phyloP scores from a whole-genome alignment of 805 yeast genomes.

The Saturnispora quitensis region DNA sequence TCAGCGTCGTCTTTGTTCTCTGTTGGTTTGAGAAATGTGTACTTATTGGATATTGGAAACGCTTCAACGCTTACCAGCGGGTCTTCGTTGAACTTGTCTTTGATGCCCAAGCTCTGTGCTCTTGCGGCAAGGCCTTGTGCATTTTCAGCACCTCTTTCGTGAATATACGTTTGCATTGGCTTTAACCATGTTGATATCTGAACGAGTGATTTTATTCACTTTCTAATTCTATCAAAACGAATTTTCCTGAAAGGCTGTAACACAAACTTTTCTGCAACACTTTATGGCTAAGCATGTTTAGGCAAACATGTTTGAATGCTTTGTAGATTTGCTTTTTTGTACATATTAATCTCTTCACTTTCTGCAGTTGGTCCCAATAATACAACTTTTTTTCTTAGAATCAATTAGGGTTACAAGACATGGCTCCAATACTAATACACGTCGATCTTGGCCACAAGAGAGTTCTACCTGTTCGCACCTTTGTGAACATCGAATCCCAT shows the following conservation, averaged over 20 bases:
- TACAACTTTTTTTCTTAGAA: not conserved
- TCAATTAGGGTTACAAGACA: not conserved
- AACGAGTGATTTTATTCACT: not conserved
- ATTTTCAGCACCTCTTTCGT: conserved; percentile 6
- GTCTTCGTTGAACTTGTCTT: conserved; percentile 12
- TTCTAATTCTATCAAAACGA: not conserved
- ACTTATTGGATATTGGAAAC: conserved; percentile 8
- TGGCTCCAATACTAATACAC: conserved; percentile 3
- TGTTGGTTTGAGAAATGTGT: conserved; percentile 9
- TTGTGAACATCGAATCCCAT: conserved; percentile 15
- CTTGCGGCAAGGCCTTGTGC: conserved; percentile 10
- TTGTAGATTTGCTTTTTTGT: not conserved
- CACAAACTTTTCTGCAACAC: not conserved
- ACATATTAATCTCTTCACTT: not conserved
- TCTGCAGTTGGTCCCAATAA: not conserved
- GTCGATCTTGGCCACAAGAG: not conserved
- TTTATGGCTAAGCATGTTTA: too few species aligned
- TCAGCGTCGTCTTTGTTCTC: conserved; percentile 4
- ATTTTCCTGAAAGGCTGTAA: not conserved
- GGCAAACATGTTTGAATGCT: not conserved
- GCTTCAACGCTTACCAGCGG: conserved; percentile 10
- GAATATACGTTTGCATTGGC: conserved; percentile 11
- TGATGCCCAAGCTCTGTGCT: conserved; percentile 8
- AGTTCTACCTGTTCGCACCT: conserved; percentile 19
- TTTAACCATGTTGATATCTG: not conserved